These are phyloP conservation scores for Cryptococcus maquisensis DNA, from an alignment of 1,284 basidiomycete genomes.

Conservation along the genomic window DNA sequence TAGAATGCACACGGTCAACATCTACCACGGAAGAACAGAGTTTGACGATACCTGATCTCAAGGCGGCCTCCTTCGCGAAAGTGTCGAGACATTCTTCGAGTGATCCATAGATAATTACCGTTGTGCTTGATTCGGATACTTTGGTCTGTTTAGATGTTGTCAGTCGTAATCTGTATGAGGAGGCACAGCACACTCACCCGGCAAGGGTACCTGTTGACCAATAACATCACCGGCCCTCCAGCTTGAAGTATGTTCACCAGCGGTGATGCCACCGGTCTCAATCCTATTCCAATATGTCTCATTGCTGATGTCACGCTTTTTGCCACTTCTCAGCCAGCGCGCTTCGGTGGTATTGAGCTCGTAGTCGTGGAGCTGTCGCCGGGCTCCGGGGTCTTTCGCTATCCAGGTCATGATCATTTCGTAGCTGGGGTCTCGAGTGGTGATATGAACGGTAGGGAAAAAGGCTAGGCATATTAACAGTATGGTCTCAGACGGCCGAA, in stretches of 20 bases:
- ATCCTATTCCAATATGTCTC: background rate
- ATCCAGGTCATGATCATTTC: conserved; percentile 26
- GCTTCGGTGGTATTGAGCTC: conserved; percentile 18
- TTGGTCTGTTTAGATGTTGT: conserved; percentile 2
- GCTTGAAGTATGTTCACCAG: conserved; percentile 13
- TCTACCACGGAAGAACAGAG: background rate
- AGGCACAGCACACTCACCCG: conserved; percentile 14
- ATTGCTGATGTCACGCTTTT: background rate
- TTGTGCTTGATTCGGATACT: conserved; percentile 10
- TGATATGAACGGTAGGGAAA: conserved; percentile 24
- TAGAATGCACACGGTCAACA: conserved; percentile 1
- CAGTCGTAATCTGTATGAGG: background rate
- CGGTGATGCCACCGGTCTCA: background rate
- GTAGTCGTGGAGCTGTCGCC: conserved; percentile 23
- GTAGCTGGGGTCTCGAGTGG: conserved; percentile 19
- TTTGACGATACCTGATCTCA: conserved; percentile 4
- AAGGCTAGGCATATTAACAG: conserved; percentile 3
- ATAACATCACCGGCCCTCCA: conserved; percentile 19
- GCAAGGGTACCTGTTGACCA: conserved; percentile 22
- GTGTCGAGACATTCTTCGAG: background rate
- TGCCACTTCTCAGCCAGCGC: conserved; percentile 5
- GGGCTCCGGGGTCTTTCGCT: conserved; percentile 23
- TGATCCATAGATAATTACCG: conserved; percentile 21
- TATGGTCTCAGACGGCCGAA: too few relatives aligned
- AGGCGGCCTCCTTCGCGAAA: conserved; percentile 13